These are phyloP conservation scores for Volutella citrinella DNA, from an alignment of 2,329 filamentous ascomycete genomes.

Conservation along the genomic window DNA sequence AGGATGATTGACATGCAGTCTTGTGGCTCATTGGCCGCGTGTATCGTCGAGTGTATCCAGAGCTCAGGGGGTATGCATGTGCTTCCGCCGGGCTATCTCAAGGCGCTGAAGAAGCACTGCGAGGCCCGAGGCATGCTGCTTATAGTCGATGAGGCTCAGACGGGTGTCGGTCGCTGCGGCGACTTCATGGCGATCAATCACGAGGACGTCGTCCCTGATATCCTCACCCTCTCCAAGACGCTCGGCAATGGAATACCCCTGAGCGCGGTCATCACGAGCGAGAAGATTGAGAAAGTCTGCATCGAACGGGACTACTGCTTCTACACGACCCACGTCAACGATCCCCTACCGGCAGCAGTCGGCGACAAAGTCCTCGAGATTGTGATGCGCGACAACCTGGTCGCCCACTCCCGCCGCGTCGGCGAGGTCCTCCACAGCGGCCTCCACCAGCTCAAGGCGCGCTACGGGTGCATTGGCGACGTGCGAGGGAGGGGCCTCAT, in stretches of 20 bases:
- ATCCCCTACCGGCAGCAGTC: constrained; percentile 58
- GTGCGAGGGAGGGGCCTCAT: constrained; percentile 58
- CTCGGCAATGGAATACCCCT: constrained; percentile 59
- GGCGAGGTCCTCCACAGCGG: constrained; percentile 46
- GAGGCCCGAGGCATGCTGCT: constrained; percentile 55
- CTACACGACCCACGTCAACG: constrained; percentile 62
- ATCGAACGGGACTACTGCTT: constrained; percentile 51
- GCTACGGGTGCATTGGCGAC: constrained; percentile 61
- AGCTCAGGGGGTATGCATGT: constrained; percentile 58
- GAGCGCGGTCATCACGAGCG: constrained; percentile 53
- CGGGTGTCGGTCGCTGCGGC: constrained; percentile 54
- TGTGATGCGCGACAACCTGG: constrained; percentile 53
- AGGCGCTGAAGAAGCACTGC: constrained; percentile 52
- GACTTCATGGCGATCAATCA: constrained; percentile 58
- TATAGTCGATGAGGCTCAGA: constrained; percentile 62
- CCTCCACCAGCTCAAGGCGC: constrained; percentile 41
- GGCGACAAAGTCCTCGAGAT: constrained; percentile 62
- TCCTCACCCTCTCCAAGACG: constrained; percentile 59
- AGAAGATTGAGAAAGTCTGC: constrained; percentile 48
- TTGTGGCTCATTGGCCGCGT: constrained; percentile 59
- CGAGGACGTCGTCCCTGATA: constrained; percentile 53
- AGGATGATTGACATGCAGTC: constrained; percentile 57
- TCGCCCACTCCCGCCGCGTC: constrained; percentile 39
- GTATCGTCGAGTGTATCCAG: constrained; percentile 62
- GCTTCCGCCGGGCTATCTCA: constrained; percentile 57